Conservation (phyloP, 73 alveolate species). For the Paramecium sonneborni region DNA sequence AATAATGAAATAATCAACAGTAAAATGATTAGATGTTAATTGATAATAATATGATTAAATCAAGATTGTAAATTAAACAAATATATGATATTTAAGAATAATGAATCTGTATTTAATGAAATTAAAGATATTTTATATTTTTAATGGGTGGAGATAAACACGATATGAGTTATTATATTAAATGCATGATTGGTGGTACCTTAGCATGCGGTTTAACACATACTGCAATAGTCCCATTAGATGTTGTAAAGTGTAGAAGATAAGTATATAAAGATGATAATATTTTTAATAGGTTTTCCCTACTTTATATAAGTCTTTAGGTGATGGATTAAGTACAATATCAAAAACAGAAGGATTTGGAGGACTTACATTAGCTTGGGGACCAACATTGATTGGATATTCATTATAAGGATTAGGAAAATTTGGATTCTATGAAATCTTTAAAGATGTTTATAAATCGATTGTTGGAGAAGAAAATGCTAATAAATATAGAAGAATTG, state of each 20-base stretch:
- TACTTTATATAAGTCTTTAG: constrained; percentile 58
- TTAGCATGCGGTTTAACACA: constrained; percentile 93
- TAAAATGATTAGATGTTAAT: neutral
- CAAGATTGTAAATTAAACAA: neutral
- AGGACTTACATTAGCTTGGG: constrained; percentile 94
- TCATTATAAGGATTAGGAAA: constrained; percentile 89
- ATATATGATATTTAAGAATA: constrained; percentile 27
- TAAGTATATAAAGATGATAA: constrained; percentile 65
- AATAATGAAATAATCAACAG: neutral
- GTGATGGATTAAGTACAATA: constrained; percentile 79
- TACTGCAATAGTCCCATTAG: constrained; percentile 87
- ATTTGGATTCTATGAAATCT: constrained; percentile 94
- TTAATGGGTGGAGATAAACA: constrained; percentile 74
- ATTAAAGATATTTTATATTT: constrained; percentile 37
- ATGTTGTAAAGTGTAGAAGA: constrained; percentile 88
- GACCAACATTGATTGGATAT: constrained; percentile 90
- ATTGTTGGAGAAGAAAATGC: constrained; percentile 85
- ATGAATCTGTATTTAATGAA: neutral
- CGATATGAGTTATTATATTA: constrained; percentile 82
- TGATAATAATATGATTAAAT: neutral
- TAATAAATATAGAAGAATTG: constrained; percentile 81
- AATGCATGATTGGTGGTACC: constrained; percentile 94
- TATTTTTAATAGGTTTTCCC: constrained; percentile 15
- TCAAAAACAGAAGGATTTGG: constrained; percentile 76
- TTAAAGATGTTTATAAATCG: constrained; percentile 92